phyloP scores from a whole-genome alignment of 164 flowering plant species.

The Liriodendron chinense region DNA sequence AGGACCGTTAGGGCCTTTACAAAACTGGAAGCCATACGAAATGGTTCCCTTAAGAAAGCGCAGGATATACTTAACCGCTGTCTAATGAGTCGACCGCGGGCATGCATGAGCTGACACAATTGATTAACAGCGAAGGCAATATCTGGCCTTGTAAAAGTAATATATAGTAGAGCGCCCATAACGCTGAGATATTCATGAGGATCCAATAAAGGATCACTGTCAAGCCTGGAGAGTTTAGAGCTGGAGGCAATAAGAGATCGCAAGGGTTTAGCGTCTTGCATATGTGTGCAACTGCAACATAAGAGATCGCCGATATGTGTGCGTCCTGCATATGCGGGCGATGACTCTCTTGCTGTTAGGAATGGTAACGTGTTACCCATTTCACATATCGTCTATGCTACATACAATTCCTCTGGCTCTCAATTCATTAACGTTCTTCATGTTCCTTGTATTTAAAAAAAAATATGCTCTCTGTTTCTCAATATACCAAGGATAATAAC shows the following conservation, averaged over 20 bases:
- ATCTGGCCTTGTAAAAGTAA: not conserved
- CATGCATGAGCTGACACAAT: constrained; percentile 1
- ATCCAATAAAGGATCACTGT: not conserved
- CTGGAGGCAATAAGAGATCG: not conserved
- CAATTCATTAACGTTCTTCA: too few species aligned
- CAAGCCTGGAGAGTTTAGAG: not conserved
- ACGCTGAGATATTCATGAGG: not conserved
- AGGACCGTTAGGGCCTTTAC: not conserved
- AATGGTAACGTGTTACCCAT: too few species aligned
- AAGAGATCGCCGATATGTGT: not conserved
- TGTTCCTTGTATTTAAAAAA: too few species aligned
- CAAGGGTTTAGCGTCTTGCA: not conserved
- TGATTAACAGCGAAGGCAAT: not conserved
- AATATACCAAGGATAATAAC: too few species aligned
- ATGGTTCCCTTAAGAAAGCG: not conserved
- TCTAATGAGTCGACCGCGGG: not conserved
- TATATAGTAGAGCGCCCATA: not conserved
- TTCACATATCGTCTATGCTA: too few species aligned
- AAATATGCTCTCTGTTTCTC: too few species aligned
- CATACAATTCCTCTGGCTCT: too few species aligned
- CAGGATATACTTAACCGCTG: not conserved
- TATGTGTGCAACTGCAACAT: not conserved
- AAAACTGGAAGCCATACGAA: not conserved
- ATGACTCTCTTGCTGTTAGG: too few species aligned
- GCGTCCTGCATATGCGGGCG: too few species aligned